phyloP scores from a whole-genome alignment of 148 eudicot genomes.

The Chenopodium suecicum region DNA sequence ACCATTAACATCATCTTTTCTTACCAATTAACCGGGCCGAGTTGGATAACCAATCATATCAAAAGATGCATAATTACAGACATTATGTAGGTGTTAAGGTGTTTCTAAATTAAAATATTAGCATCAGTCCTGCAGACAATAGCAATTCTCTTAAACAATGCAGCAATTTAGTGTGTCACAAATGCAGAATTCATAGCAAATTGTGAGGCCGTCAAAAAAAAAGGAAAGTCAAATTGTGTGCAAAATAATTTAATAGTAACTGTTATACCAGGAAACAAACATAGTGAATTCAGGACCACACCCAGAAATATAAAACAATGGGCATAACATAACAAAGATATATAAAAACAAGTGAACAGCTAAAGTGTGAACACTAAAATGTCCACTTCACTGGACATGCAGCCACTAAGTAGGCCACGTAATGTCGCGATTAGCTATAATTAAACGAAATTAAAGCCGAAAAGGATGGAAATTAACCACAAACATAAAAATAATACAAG shows the following conservation, averaged over 20 bases:
- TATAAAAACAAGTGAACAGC: constrained; percentile 14
- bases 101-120: background rate
- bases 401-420: constrained; percentile 31
- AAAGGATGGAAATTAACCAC: constrained; percentile 9
- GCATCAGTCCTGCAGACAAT: background rate
- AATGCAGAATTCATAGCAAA: background rate
- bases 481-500: constrained; percentile 12
- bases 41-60: background rate
- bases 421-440: constrained; percentile 16
- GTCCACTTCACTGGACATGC: constrained; percentile 10
- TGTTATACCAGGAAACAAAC: background rate
- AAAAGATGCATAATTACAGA: background rate
- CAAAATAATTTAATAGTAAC: background rate
- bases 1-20: too few species aligned
- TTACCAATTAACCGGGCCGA: too few species aligned
- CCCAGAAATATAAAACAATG: constrained; percentile 7
- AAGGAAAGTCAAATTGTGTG: background rate
- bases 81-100: background rate
- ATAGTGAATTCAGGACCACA: background rate
- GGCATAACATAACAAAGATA: constrained; percentile 2
- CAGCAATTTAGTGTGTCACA: background rate
- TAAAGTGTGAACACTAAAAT: constrained; percentile 19
- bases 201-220: background rate
- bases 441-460: constrained; percentile 7
- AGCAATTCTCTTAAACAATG: background rate